Percentiles rank a stretch among this genome's conserved stretches.
phyloP scores from a whole-genome alignment of 192 early-diverging fungal species.

The Phlyctochytrium planicorne region DNA sequence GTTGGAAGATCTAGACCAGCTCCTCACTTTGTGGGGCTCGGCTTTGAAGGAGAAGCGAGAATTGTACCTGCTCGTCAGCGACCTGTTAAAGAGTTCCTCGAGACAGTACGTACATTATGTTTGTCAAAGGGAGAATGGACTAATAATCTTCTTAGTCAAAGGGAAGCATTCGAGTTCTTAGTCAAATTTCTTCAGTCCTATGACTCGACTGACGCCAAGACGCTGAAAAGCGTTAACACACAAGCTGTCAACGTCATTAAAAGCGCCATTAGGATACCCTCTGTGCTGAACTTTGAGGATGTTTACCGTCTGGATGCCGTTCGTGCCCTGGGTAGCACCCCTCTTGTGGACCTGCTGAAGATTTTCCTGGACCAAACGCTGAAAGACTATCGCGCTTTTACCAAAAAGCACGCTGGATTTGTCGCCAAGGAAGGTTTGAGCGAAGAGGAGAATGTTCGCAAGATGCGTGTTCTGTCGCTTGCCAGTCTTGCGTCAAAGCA shows the following conservation, averaged over 20 bases:
- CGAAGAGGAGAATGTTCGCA: constrained; percentile 60
- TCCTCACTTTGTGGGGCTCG: constrained; percentile 71
- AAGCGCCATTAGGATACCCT: constrained; percentile 61
- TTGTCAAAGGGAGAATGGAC: too few species aligned
- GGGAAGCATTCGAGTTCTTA: constrained; percentile 43
- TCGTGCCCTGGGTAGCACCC: constrained; percentile 50
- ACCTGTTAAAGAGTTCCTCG: constrained; percentile 43
- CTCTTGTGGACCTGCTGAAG: constrained; percentile 69
- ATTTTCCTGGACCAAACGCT: constrained; percentile 68
- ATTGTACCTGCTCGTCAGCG: constrained; percentile 62
- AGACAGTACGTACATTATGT: constrained; percentile 7
- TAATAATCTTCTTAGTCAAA: constrained; percentile 32
- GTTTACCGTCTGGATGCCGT: constrained; percentile 67
- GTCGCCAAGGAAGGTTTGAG: constrained; percentile 54
- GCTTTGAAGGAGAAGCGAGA: constrained; percentile 52
- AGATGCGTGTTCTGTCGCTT: constrained; percentile 86
- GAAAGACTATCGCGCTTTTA: constrained; percentile 62
- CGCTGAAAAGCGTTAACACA: constrained; percentile 49
- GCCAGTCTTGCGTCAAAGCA: constrained; percentile 73
- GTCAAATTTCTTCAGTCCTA: constrained; percentile 66
- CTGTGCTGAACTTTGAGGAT: constrained; percentile 78
- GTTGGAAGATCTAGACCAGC: constrained; percentile 61
- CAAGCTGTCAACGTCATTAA: constrained; percentile 65
- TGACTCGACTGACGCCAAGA: constrained; percentile 35
- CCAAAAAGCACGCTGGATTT: constrained; percentile 49